Evolutionary conservation across 106 monocot genomes (phyloP).

Genomic region (Dendrobium officinale): DNA sequence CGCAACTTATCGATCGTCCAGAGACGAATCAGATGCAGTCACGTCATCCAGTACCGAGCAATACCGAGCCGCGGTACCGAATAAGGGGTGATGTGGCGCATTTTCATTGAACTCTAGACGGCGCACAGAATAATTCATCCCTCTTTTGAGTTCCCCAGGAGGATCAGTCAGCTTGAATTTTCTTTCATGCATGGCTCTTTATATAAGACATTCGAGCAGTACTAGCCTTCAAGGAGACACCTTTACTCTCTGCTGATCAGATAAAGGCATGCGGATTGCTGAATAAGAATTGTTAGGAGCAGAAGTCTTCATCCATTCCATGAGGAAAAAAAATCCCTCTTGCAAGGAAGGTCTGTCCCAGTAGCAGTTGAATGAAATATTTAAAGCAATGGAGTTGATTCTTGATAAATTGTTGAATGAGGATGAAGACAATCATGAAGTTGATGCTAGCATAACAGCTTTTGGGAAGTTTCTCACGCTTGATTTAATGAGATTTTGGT

Average conservation of each 20-base stretch:
- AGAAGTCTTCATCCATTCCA: conserved; percentile 36
- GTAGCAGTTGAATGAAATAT: conserved; percentile 40
- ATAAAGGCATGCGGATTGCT: conserved; percentile 22
- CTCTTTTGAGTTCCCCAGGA: conserved; percentile 23
- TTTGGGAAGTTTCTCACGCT: not conserved
- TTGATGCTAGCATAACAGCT: conserved; percentile 39
- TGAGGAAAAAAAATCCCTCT: conserved; percentile 39
- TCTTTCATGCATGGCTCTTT: conserved; percentile 37
- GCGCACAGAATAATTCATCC: too few species aligned
- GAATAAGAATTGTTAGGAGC: conserved; percentile 26
- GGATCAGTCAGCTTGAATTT: conserved; percentile 29
- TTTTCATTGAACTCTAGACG: too few species aligned
- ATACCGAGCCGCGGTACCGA: too few species aligned
- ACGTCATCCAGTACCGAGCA: too few species aligned
- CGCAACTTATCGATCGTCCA: too few species aligned
- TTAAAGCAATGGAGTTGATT: conserved; percentile 84
- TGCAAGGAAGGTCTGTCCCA: conserved; percentile 39
- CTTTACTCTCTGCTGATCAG: conserved; percentile 31
- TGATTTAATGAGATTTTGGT: not conserved
- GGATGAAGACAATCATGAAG: conserved; percentile 53
- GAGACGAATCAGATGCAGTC: too few species aligned
- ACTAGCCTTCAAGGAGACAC: conserved; percentile 27
- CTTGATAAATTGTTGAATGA: conserved; percentile 74
- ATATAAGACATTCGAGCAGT: conserved; percentile 29
- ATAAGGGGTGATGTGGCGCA: too few species aligned